phyloP scores from a whole-genome alignment of 2,329 filamentous ascomycete species.

The Pezicula radicicola region DNA sequence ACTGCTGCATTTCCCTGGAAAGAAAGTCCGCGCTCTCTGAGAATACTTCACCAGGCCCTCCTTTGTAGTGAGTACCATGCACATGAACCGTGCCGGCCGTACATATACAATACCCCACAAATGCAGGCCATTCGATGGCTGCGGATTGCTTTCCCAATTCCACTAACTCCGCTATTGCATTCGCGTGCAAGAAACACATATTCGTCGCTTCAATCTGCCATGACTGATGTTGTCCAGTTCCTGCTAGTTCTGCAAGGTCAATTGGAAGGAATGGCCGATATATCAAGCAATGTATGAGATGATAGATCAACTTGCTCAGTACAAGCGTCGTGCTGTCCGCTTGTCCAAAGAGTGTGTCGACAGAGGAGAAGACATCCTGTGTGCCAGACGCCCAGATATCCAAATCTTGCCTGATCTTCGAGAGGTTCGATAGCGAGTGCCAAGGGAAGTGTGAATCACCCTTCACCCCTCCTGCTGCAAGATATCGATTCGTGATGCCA shows the following conservation, averaged over 20 bases:
- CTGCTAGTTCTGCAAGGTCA: slow-evolving; percentile 75
- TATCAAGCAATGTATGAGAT: slow-evolving; percentile 81
- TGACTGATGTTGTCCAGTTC: slow-evolving; percentile 79
- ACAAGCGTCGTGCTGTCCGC: slow-evolving; percentile 75
- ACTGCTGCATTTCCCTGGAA: slow-evolving; percentile 74
- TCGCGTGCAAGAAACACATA: slow-evolving; percentile 81
- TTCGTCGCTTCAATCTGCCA: slow-evolving; percentile 94
- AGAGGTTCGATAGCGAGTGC: slow-evolving; percentile 82
- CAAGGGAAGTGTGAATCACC: slow-evolving; percentile 89
- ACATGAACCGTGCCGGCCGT: slow-evolving; percentile 87
- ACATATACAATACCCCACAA: slow-evolving; percentile 83
- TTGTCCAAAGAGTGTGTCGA: slow-evolving; percentile 73
- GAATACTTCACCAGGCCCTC: slow-evolving; percentile 40
- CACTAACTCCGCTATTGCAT: slow-evolving; percentile 80
- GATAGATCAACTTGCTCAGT: slow-evolving; percentile 82
- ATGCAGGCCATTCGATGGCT: slow-evolving; percentile 79
- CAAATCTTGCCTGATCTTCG: slow-evolving; percentile 80
- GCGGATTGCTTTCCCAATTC: slow-evolving; percentile 70
- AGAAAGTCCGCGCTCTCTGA: slow-evolving; percentile 68
- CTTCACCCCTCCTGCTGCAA: slow-evolving; percentile 82
- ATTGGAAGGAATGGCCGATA: slow-evolving; percentile 86
- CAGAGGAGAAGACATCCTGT: slow-evolving; percentile 73
- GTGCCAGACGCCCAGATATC: slow-evolving; percentile 84
- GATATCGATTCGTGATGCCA: slow-evolving; percentile 78
- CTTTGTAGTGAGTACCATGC: slow-evolving; percentile 76